A percentile compares a stretch with the other conserved stretches of the same genome.
phyloP scores from a whole-genome alignment of 2,329 filamentous ascomycete genomes.

The Paramyrothecium sp. region DNA sequence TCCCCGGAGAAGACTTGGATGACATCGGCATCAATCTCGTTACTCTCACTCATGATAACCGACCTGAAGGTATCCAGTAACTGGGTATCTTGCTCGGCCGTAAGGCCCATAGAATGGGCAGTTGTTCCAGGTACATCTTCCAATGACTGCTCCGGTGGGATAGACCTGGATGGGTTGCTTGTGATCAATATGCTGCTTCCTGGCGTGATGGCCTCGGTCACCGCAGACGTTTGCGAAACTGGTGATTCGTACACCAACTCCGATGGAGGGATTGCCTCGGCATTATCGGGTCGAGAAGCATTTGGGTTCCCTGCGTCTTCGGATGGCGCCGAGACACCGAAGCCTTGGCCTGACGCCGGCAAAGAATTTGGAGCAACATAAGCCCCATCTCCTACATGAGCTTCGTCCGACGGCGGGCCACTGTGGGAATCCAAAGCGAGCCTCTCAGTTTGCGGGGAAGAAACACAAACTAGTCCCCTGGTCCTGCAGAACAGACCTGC shows the following conservation, averaged over 20 bases:
- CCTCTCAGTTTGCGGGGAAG: slow-evolving; percentile 17
- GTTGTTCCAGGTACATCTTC: slow-evolving; percentile 40
- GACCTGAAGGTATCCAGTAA: slow-evolving; percentile 46
- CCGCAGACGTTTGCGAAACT: background rate
- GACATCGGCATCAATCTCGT: slow-evolving; percentile 42
- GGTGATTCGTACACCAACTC: background rate
- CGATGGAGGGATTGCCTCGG: too few species aligned
- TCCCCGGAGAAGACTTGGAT: slow-evolving; percentile 38
- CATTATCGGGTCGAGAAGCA: too few species aligned
- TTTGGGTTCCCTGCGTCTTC: too few species aligned
- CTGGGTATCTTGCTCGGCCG: slow-evolving; percentile 45
- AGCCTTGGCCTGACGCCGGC: too few species aligned
- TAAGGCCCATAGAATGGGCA: slow-evolving; percentile 42
- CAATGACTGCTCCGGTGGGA: slow-evolving; percentile 27
- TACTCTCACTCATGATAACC: slow-evolving; percentile 41
- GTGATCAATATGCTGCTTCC: slow-evolving; percentile 6
- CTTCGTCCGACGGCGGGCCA: too few species aligned
- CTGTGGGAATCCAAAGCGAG: slow-evolving; percentile 9
- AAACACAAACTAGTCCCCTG: slow-evolving; percentile 29
- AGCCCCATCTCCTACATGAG: background rate
- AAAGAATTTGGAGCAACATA: background rate
- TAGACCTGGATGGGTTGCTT: slow-evolving; percentile 5
- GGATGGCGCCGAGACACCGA: too few species aligned
- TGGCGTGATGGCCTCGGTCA: background rate
- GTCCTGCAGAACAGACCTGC: slow-evolving; percentile 32